phyloP scores from a whole-genome alignment of 495 filamentous ascomycete genomes.

The Endocarpon pusillum region DNA sequence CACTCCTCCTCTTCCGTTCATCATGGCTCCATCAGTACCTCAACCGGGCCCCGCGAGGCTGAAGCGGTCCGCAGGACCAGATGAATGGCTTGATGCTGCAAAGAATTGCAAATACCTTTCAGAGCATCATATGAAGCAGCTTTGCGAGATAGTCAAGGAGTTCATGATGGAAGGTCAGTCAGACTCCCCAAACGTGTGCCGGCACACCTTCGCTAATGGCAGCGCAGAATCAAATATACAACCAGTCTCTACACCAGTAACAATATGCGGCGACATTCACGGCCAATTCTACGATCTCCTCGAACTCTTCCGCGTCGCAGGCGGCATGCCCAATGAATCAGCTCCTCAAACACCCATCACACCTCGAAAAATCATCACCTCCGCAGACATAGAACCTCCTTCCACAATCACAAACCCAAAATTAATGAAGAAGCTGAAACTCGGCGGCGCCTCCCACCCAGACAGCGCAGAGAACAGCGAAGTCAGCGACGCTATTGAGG shows the following conservation, averaged over 20 bases:
- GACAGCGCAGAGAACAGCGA: conserved; percentile 29
- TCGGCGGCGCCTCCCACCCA: conserved; percentile 24
- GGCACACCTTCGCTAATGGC: conserved; percentile 1
- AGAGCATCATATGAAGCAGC: conserved; percentile 90
- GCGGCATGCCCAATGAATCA: conserved; percentile 78
- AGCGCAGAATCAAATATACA: conserved; percentile 89
- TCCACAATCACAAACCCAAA: conserved; percentile 72
- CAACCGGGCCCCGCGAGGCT: conserved; percentile 82
- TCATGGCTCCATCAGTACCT: conserved; percentile 47
- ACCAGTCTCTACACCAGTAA: conserved; percentile 90
- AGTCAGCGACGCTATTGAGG: conserved; percentile 26
- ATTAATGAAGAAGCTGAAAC: conserved; percentile 60
- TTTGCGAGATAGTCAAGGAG: conserved; percentile 98
- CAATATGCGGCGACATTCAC: conserved; percentile 95
- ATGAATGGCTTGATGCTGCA: conserved; percentile 90
- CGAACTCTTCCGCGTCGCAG: conserved; percentile 89
- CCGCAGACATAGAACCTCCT: conserved; percentile 76
- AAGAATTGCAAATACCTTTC: conserved; percentile 95
- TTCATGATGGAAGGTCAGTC: conserved; percentile 82
- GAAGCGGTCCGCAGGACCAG: conserved; percentile 63
- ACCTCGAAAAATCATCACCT: conserved; percentile 50
- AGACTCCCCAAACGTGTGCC: neutral
- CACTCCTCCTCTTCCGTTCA: conserved; percentile 5
- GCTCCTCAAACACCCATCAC: conserved; percentile 45
- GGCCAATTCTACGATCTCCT: conserved; percentile 98